A percentile compares a stretch with the other conserved stretches of the same genome.
Conservation (phyloP, 495 filamentous ascomycete genomes). For the Massariosphaeria phaeospora region DNA sequence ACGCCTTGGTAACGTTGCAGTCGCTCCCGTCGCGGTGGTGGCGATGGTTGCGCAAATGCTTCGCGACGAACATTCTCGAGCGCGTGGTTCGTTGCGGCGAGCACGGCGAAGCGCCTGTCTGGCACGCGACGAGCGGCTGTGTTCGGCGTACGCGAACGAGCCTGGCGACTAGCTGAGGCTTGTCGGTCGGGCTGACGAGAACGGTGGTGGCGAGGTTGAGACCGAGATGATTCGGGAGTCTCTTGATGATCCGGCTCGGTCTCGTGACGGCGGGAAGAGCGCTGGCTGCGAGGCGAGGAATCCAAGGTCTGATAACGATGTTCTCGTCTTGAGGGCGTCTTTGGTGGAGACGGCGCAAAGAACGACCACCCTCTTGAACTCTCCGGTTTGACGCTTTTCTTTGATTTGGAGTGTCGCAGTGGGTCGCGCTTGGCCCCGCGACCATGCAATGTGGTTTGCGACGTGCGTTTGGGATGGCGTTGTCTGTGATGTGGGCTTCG, state of each 20-base stretch:
- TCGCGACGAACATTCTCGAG: constrained; percentile 30
- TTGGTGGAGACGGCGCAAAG: constrained; percentile 24
- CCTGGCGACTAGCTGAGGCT: constrained; percentile 3
- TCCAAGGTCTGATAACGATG: constrained; percentile 14
- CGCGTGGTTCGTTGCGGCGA: constrained; percentile 29
- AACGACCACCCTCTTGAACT: constrained; percentile 15
- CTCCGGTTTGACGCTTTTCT: constrained; percentile 11
- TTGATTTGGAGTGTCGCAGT: constrained; percentile 24
- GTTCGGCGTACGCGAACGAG: constrained; percentile 24
- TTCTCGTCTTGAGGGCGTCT: constrained; percentile 13
- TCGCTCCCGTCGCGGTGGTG: constrained; percentile 24
- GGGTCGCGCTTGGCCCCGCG: constrained; percentile 32
- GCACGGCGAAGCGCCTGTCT: constrained; percentile 30
- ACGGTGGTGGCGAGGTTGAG: constrained; percentile 12
- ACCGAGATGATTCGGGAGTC: constrained; percentile 2
- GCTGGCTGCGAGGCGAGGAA: constrained; percentile 13
- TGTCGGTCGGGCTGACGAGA: constrained; percentile 21
- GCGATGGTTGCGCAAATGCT: constrained; percentile 27
- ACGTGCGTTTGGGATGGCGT: constrained; percentile 23
- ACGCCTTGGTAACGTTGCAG: constrained; percentile 27
- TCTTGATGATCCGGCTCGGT: constrained; percentile 7
- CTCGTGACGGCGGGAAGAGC: constrained; percentile 7
- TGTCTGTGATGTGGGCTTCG: constrained; percentile 25
- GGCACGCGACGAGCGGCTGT: constrained; percentile 25
- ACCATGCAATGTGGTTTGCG: constrained; percentile 23